These are phyloP conservation scores for Chrysochromulina parva DNA, from an alignment of 78 protist genomes.

Conservation along the genomic window DNA sequence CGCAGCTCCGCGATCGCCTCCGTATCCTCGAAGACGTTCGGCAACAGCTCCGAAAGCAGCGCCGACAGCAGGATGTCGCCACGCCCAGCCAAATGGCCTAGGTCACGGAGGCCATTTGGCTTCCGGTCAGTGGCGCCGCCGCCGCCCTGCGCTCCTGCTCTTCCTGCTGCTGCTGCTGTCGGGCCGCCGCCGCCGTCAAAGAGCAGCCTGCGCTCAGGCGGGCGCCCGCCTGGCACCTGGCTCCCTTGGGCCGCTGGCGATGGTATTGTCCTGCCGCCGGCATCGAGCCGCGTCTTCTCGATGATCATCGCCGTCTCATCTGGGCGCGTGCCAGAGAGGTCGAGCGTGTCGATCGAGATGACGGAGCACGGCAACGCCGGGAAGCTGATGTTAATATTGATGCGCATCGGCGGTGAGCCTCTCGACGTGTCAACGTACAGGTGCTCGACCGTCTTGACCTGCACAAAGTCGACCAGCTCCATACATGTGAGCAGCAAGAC, in stretches of 20 bases:
- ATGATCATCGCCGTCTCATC: background rate
- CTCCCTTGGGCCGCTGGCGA: background rate
- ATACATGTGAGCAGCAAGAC: background rate
- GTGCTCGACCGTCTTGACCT: background rate
- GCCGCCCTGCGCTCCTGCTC: too few species aligned
- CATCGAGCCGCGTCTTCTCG: background rate
- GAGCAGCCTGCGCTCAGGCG: background rate
- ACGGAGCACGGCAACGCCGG: constrained; percentile 17
- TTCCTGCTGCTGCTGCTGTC: too few species aligned
- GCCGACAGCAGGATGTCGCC: background rate
- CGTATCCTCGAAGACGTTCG: background rate
- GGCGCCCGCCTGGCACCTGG: too few species aligned
- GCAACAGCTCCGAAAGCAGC: background rate
- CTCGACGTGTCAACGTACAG: background rate
- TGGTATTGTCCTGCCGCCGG: background rate
- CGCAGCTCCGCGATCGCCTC: background rate
- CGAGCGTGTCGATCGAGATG: background rate
- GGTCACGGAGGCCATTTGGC: background rate
- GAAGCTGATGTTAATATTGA: background rate
- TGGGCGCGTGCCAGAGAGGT: background rate
- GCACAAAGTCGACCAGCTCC: background rate
- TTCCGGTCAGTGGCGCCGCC: too few species aligned
- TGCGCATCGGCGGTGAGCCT: background rate
- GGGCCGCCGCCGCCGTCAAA: too few species aligned
- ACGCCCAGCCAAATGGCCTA: background rate